phyloP scores from a whole-genome alignment of 306 rosid species.

The Acacia crassicarpa region DNA sequence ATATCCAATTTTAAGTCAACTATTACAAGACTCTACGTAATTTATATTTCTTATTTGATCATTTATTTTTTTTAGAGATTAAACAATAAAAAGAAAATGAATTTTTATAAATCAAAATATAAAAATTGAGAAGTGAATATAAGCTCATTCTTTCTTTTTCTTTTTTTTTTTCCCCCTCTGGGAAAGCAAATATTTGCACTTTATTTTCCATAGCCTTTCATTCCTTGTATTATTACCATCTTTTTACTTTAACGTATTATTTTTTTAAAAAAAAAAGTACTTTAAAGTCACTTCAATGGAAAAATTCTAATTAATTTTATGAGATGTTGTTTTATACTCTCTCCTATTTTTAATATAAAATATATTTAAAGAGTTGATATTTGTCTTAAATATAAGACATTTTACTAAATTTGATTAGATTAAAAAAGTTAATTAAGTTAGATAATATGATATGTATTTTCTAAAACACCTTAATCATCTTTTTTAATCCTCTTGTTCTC shows the following conservation, averaged over 20 bases:
- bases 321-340: neutral
- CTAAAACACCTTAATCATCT: too few species aligned
- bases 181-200: neutral
- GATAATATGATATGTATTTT: too few species aligned
- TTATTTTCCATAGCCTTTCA: neutral
- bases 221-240: neutral
- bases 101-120: too few species aligned
- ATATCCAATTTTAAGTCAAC: neutral
- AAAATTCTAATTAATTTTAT: neutral
- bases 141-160: neutral
- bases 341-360: too few species aligned
- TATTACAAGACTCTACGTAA: neutral
- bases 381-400: too few species aligned
- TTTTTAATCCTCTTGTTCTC: too few species aligned
- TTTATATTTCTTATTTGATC: neutral
- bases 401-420: too few species aligned
- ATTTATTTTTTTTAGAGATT: too few species aligned
- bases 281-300: neutral
- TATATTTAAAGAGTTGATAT: too few species aligned
- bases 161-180: neutral
- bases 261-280: neutral
- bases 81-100: too few species aligned
- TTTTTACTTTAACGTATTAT: neutral
- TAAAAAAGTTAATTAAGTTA: too few species aligned
- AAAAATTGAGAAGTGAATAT: neutral